Evolutionary conservation across 306 rosid genomes (phyloP).

Genomic region (Glycine soja): DNA sequence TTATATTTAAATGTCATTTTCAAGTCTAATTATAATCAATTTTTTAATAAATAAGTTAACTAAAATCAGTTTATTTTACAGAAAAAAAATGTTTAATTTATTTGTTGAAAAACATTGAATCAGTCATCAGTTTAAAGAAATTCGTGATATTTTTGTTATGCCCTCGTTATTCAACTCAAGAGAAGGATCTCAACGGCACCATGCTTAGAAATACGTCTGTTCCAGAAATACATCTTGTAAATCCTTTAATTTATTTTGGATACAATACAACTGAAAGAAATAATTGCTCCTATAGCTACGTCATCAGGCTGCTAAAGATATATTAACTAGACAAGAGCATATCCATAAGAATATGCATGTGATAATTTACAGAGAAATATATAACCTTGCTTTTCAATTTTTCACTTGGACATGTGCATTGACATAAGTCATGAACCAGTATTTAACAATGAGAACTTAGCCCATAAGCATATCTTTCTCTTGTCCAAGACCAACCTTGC

Average conservation of each 20-base stretch:
- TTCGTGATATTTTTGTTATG: neutral
- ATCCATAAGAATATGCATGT: slow-evolving; percentile 1
- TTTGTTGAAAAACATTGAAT: neutral
- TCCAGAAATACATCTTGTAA: neutral
- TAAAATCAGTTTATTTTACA: neutral
- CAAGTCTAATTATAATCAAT: too few relatives aligned
- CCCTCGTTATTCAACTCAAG: too few relatives aligned
- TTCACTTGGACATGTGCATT: neutral
- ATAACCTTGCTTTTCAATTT: neutral
- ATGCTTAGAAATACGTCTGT: neutral
- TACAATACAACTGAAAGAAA: slow-evolving; percentile 42
- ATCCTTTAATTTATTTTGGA: slow-evolving; percentile 8
- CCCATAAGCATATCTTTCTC: slow-evolving; percentile 77
- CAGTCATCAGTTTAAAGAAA: neutral
- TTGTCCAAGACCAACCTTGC: slow-evolving; percentile 80
- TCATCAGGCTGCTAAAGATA: neutral
- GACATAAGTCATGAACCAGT: slow-evolving; percentile 40
- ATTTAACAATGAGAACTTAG: slow-evolving; percentile 76
- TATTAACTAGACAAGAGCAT: neutral
- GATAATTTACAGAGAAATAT: slow-evolving; percentile 25
- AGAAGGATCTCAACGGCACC: neutral
- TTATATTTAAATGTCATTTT: too few relatives aligned
- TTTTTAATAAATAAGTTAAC: too few relatives aligned
- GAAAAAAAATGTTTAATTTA: neutral
- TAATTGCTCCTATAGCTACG: slow-evolving; percentile 15